These are phyloP conservation scores for Phytophthora pinifolia DNA, from an alignment of 352 stramenopile genomes.

Conservation along the genomic window DNA sequence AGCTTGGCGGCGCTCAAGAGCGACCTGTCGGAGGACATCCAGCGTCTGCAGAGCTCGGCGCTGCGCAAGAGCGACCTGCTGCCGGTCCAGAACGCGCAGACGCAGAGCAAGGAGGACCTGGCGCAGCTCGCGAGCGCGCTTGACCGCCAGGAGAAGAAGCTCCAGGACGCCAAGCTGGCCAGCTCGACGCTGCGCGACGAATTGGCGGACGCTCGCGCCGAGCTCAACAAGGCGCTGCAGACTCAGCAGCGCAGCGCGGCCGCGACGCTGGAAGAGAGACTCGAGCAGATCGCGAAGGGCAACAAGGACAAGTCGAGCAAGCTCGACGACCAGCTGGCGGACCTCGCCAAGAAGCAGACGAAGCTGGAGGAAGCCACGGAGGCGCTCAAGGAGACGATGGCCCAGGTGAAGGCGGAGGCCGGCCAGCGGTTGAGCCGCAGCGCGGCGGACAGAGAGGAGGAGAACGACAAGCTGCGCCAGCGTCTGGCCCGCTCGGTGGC, in stretches of 20 bases:
- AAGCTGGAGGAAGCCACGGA: conserved; percentile 52
- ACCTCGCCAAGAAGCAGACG: conserved; percentile 59
- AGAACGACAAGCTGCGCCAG: conserved; percentile 50
- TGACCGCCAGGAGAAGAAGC: conserved; percentile 66
- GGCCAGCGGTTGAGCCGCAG: conserved; percentile 29
- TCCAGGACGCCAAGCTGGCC: conserved; percentile 52
- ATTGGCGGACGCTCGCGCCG: conserved; percentile 47
- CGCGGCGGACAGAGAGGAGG: conserved; percentile 26
- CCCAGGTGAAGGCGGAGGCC: conserved; percentile 42
- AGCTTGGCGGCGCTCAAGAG: conserved; percentile 51
- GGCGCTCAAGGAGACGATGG: conserved; percentile 43
- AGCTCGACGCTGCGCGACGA: conserved; percentile 53
- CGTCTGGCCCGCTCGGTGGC: conserved; percentile 47
- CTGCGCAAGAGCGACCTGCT: conserved; percentile 56
- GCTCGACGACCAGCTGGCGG: conserved; percentile 51
- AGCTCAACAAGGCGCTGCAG: conserved; percentile 59
- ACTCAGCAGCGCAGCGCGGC: conserved; percentile 47
- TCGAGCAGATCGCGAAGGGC: conserved; percentile 40
- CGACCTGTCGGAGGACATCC: conserved; percentile 59
- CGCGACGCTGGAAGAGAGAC: conserved; percentile 52
- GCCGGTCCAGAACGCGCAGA: conserved; percentile 55
- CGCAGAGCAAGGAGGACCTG: conserved; percentile 65
- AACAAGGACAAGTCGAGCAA: conserved; percentile 52
- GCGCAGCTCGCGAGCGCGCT: conserved; percentile 51
- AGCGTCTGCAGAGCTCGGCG: conserved; percentile 45